Evolutionary conservation across 495 filamentous ascomycete genomes (phyloP), one percentile per base, ranked within the genome.

Genomic region (Physcia stellaris): DNA sequence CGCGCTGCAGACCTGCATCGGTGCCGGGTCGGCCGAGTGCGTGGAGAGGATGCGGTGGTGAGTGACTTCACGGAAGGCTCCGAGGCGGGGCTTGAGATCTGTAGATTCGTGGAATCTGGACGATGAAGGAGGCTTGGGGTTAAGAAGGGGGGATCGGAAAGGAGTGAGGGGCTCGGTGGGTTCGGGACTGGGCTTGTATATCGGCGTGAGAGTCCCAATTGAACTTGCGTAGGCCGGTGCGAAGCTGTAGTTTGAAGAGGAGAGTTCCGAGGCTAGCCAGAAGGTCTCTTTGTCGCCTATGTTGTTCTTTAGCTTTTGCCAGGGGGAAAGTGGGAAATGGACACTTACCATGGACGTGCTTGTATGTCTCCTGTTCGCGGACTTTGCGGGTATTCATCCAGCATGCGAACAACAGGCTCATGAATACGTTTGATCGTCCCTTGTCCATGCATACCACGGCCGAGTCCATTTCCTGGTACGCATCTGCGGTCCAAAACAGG

Each of bases 221-320:
- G 49, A 47, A 7, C 46, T 48, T 7, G 47, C 54, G 10, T 52
- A 53, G 34, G 49, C 47, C 21, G 26, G 38, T 20, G 47, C 44
- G 35, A 58, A 56, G 4, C 48, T 29, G 36, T 56, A 59, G 15
- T 26, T 24, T 16, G 35, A 41, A 9, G 48, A 52, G n/a, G 43
- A 35, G 19, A 59, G 46, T 40, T 54, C 42, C 30, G 54, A 42
- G 1, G 52, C 55, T 24, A 56, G 44, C 52, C 53, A 57, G 43
- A 49, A 59, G 15, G 31, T 53, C 37, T 59, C 55, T 45, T 56
- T 55, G 39, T 57, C 55, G 6, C 55, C 55, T n/a, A n/a, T n/a
- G n/a, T n/a, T n/a, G n/a, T n/a, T n/a, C n/a, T n/a, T n/a, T n/a
- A n/a, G n/a, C n/a, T n/a, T n/a, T n/a, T n/a, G n/a, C n/a, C n/a